Evolutionary conservation across 2,329 filamentous ascomycete genomes (phyloP), one percentile per base, ranked within the genome.

Genomic region (Didymella lethalis): DNA sequence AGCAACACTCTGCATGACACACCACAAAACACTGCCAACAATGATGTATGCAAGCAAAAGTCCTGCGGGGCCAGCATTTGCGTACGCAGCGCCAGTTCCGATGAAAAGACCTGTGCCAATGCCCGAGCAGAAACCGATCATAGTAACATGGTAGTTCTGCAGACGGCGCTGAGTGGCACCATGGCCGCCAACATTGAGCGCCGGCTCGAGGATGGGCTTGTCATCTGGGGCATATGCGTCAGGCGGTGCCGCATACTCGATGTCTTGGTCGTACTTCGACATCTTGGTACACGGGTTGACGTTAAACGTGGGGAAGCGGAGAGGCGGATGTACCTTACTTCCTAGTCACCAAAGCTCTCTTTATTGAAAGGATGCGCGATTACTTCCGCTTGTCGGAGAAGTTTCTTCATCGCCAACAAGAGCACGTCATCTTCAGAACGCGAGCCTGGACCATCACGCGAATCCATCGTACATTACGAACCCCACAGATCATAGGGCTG

Each of bases 1-100:
- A 10, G 86, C 86, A 50, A 87, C 77, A 59, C 82, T 83, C 67
- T 87, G 88, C 80, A 87, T 88, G 68, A 88, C 83, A 57, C 85
- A 76, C 32, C 78, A 86, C 47, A 88, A 76, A 43, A 88, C 69
- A 66, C 77, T 69, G 25, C 79, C 78, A 67, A 88, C 86, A 40
- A 86, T 57, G 25, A 79, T 78, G 67, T 84, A 88, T 26, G 83
- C 85, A 57, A 89, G 73, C 61, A 89, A 80, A 43, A 88, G 75
- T 45, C 79, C 83, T 41, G 74, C 81, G 3, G 82, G 81, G 16
- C 82, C 82, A 51, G 65, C 65, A 44, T 58, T 65, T 7, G 65
- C 62, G 41, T 65, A 66, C 7, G 63, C 65, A 46, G 61, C 46
- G 3, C 65, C 65, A 4, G 63, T 66, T 52, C 65, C 64, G 10